Base-by-base conservation (phyloP, 169 alveolate genomes). In the Eimeria maxima region DNA sequence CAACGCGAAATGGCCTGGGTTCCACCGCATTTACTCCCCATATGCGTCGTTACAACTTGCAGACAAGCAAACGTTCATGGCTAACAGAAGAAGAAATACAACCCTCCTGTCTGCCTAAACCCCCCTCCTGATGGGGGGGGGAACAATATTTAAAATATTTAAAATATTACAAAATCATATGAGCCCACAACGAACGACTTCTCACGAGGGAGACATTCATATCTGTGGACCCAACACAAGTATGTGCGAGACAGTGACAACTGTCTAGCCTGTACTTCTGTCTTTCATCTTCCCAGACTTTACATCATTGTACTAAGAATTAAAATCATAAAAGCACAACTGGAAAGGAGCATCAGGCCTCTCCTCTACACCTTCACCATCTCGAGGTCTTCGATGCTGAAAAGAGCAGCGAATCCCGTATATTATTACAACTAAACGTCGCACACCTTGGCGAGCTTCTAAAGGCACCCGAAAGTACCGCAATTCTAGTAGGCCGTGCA, bases 361-460 rank as follows among this genome's bases (percentile, higher is more conserved):
- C 45, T 47, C n/a, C 45, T 47, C n/a, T 55, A 50, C 45, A 3
- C 45, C 45, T 73, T 42, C 83, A 14, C 83, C 83, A 73, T 69
- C 4, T 29, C 55, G 10, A 69, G 80, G n/a, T 18, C 45, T n/a
- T 38, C 22, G 24, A 7, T 29, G 83, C 83, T 14, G 13, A 73
- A 42, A 11, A 8, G 20, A 33, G 83, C 83, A 73, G 20, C 27
- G 83, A 73, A 73, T 33, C 45, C 53, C 50, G 45, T n/a, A n/a
- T n/a, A 69, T 8, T 10, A 69, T 10, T 42, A 6, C 29, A 73
- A 73, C 45, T 42, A 33, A 33, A 38, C 55, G 55, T 4, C 24
- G 83, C 55, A 73, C 55, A 42, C 83, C 83, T 73, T 73, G 83
- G 83, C 53, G 83, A 73, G 83, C 80, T 10, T 73, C 83, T 42